phyloP scores from a whole-genome alignment of 2,329 filamentous ascomycete species.

The Ustulina deusta region DNA sequence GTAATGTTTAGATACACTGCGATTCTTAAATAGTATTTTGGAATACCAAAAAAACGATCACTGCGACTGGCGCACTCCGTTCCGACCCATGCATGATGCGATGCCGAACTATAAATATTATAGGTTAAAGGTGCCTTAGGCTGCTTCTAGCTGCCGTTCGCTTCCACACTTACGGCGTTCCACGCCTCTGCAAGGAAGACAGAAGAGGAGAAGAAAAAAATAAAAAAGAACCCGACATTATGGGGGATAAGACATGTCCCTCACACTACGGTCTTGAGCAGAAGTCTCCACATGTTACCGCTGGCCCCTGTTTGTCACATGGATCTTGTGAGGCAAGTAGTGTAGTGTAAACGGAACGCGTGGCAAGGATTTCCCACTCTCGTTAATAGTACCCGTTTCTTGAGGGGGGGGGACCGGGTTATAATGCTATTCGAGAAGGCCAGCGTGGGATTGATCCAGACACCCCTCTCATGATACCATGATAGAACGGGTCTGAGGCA shows the following conservation, averaged over 20 bases:
- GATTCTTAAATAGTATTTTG: slow-evolving; percentile 2
- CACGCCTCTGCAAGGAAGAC: slow-evolving; percentile 3
- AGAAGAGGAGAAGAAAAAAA: neutral
- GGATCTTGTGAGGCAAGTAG: slow-evolving; percentile 22
- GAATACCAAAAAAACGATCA: slow-evolving; percentile 12
- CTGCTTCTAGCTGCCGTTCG: slow-evolving; percentile 21
- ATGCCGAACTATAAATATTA: slow-evolving; percentile 22
- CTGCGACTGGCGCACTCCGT: slow-evolving; percentile 19
- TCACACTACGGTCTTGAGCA: slow-evolving; percentile 15
- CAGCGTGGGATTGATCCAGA: slow-evolving; percentile 28
- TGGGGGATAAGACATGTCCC: slow-evolving; percentile 19
- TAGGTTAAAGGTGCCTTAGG: slow-evolving; percentile 5
- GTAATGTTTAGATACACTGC: slow-evolving; percentile 11
- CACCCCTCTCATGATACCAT: slow-evolving; percentile 38
- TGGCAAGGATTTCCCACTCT: slow-evolving; percentile 32
- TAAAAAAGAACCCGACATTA: slow-evolving; percentile 11
- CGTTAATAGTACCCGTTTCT: slow-evolving; percentile 22
- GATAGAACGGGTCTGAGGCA: slow-evolving; percentile 32
- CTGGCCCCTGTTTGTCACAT: slow-evolving; percentile 35
- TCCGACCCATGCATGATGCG: slow-evolving; percentile 27
- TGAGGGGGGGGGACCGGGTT: slow-evolving; percentile 11
- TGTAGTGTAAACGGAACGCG: slow-evolving; percentile 19
- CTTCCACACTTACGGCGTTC: slow-evolving; percentile 3
- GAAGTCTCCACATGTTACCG: slow-evolving; percentile 34
- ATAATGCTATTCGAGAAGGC: slow-evolving; percentile 30